These are phyloP conservation scores for Leucoagaricus sp. DNA, from an alignment of 1,284 basidiomycete species.

Conservation along the genomic window DNA sequence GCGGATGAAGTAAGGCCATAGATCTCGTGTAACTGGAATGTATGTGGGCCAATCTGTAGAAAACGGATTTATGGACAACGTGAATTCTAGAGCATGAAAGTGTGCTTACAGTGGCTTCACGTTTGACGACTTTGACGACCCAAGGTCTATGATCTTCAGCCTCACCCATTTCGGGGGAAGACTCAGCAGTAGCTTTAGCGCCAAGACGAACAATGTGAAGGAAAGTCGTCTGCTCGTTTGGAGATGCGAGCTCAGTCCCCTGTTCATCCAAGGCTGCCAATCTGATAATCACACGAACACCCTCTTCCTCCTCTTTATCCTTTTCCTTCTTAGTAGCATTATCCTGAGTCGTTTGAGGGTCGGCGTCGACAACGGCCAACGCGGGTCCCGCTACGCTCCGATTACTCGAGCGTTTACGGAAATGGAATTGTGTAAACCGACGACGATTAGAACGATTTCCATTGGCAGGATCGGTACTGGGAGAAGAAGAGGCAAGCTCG, in stretches of 20 bases:
- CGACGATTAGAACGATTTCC: conserved; percentile 33
- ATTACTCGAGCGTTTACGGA: conserved; percentile 51
- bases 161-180: conserved; percentile 40
- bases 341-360: conserved; percentile 31
- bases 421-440: conserved; percentile 67
- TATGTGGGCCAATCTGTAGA: conserved; percentile 78
- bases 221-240: conserved; percentile 86
- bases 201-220: conserved; percentile 82
- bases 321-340: conserved; percentile 42
- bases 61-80: background rate
- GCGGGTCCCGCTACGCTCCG: conserved; percentile 69
- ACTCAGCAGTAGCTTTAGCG: conserved; percentile 21
- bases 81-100: conserved; percentile 7
- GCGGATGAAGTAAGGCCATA: conserved; percentile 52
- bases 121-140: conserved; percentile 88
- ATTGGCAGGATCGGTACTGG: conserved; percentile 15
- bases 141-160: conserved; percentile 64
- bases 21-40: conserved; percentile 91
- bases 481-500: conserved; percentile 15
- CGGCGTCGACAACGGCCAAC: conserved; percentile 70
- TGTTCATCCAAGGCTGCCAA: conserved; percentile 77
- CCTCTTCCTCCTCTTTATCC: conserved; percentile 53
- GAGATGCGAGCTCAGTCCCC: conserved; percentile 59
- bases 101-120: conserved; percentile 70
- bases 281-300: conserved; percentile 74